Percentiles rank a stretch among this genome's conserved stretches.
Conservation (phyloP, 139 green algal genomes). For the Chlamydomonas sphaeroides region DNA sequence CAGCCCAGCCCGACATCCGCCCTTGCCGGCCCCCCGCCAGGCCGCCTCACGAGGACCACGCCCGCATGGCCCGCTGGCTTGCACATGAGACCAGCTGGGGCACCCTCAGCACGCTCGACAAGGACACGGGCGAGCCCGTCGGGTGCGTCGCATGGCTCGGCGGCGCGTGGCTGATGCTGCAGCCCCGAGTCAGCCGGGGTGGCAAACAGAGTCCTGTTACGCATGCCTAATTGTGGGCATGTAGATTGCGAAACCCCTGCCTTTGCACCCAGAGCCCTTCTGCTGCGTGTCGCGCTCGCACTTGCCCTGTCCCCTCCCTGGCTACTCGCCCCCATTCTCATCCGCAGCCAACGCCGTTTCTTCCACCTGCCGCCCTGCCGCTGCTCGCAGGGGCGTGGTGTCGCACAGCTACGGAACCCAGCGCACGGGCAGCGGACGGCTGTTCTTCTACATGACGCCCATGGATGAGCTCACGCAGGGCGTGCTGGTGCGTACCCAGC, state of each 20-base stretch:
- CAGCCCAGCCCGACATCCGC: too few species aligned
- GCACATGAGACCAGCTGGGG: conserved; percentile 60
- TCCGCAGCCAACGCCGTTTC: too few species aligned
- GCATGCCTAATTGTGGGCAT: too few species aligned
- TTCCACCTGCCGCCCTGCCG: not conserved
- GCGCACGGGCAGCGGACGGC: conserved; percentile 47
- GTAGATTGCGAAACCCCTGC: too few species aligned
- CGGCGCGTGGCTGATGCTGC: not conserved
- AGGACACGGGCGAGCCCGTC: not conserved
- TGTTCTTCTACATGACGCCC: conserved; percentile 65
- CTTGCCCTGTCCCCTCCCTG: too few species aligned
- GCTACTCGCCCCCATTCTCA: too few species aligned
- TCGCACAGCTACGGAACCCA: conserved; percentile 58
- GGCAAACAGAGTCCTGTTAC: too few species aligned
- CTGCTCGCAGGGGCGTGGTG: conserved; percentile 45
- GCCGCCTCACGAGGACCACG: conserved; percentile 42
- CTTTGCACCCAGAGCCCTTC: too few species aligned
- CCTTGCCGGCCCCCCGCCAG: too few species aligned
- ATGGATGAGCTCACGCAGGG: conserved; percentile 50
- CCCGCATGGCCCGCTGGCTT: conserved; percentile 60
- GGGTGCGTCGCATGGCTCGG: not conserved
- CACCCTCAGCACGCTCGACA: conserved; percentile 45
- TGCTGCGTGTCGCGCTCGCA: too few species aligned
- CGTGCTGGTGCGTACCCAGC: not conserved
- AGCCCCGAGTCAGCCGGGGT: too few species aligned